Base-by-base conservation (phyloP, 2,329 filamentous ascomycete species). In the Alternaria ethzedia region DNA sequence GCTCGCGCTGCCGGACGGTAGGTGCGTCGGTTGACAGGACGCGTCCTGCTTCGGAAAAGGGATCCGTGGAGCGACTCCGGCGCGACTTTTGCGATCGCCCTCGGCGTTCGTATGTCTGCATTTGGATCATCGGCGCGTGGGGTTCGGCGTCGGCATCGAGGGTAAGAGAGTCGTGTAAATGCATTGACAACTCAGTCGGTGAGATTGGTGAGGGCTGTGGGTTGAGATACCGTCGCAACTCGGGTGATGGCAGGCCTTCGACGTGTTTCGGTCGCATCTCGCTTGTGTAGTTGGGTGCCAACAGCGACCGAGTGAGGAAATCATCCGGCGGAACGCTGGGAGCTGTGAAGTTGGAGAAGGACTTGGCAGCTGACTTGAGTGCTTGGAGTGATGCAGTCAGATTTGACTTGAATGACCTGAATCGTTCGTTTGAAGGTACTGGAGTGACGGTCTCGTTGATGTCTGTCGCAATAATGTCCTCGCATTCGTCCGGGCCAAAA, bases 351-450 rank as follows among this genome's bases (percentile, higher is more conserved):
- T 87, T 87, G 7, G 87, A 88, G 46, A 90, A 86, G 0, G 86
- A 87, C 60, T 86, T 87, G 11, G 87, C 87, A 0, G 87, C 87
- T 7, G 86, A 86, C 76, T 87, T 89, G 54, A 90, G 83, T 4
- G 86, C 87, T 64, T 87, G 85, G 20, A 90, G 76, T 0, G 88
- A 90, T 3, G 87, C 86, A 0, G 88, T 90, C 46, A 90, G 80
- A 64, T 90, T 90, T 0, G 88, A 90, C 65, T 87, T 89, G 79
- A 90, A 87, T 2, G 83, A 85, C 57, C 83, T 83, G 47, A 83
- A 82, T 26, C 78, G 70, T 21, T 76, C 66, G 15, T 75, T 71
- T 6, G 76, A 71, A 7, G 71, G 67, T 46, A 74, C 66, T 1
- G 74, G 59, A 1, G 68, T 61, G 10, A 70, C 66, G 5, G 71